Conservation (phyloP, 345 rosid genomes). For the Gossypium arboreum region DNA sequence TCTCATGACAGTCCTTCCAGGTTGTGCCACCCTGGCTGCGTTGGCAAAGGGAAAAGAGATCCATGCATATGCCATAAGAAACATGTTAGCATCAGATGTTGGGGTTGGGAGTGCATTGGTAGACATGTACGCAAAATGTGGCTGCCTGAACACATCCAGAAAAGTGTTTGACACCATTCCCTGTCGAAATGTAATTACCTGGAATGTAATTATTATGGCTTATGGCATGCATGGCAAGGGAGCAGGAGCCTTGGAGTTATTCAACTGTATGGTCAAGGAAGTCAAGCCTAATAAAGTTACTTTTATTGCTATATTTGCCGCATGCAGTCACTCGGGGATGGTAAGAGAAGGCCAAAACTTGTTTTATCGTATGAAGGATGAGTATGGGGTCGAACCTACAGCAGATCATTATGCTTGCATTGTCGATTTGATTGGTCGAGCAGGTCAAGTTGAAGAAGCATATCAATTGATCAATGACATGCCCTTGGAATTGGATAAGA, state of each 20-base stretch:
- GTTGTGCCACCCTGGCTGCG: constrained; percentile 73
- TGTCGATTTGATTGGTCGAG: constrained; percentile 87
- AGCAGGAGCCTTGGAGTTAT: constrained; percentile 55
- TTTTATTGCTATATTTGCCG: constrained; percentile 67
- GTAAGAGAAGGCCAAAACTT: constrained; percentile 67
- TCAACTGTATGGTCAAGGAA: constrained; percentile 44
- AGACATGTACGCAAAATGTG: constrained; percentile 92
- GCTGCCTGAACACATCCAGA: constrained; percentile 56
- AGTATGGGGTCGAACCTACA: constrained; percentile 47
- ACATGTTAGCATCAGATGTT: constrained; percentile 57
- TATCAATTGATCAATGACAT: constrained; percentile 46
- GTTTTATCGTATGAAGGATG: constrained; percentile 63
- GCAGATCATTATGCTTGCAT: constrained; percentile 87
- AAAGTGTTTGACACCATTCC: constrained; percentile 65
- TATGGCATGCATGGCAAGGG: constrained; percentile 92
- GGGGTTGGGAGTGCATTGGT: constrained; percentile 90
- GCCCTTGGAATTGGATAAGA: constrained; percentile 51
- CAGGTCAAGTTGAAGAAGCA: constrained; percentile 68
- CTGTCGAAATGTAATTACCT: constrained; percentile 58
- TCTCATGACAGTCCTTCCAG: constrained; percentile 79
- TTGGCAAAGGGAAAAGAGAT: constrained; percentile 81
- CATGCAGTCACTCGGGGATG: constrained; percentile 89
- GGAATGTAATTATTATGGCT: constrained; percentile 93
- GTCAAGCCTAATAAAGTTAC: constrained; percentile 77
- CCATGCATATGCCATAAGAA: constrained; percentile 80